Evolutionary conservation across 768 basidiomycete species (phyloP), one percentile per base, ranked within the genome.

Genomic region (Daedaleopsis sinensis): DNA sequence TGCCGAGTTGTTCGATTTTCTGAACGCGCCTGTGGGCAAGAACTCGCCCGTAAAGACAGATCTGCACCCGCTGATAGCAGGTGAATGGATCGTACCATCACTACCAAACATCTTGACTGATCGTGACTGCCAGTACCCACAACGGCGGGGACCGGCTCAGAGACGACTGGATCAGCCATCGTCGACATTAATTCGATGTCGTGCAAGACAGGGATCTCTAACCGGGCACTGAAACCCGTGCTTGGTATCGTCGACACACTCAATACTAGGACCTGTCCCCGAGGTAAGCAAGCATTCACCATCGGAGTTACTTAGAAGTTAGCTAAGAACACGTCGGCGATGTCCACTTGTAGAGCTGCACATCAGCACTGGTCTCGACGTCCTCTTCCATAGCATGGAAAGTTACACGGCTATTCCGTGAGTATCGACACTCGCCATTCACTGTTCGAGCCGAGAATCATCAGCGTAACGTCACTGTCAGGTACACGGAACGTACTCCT

Each of bases 191-290:
- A 95, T 0, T 94, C 94, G 0, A 86, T 83, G 68, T 85, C 88
- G 6, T 97, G 97, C 84, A 98, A 98, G 80, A 98, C 96, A 13
- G 96, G 96, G 47, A 98, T 98, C 66, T 90, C 96, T 0, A 94
- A 83, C 70, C 86, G 96, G 38, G 93, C 95, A 4, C 77, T 98
- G 76, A 94, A 96, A 64, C 96, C 96, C 0, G 82, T 88, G 2
- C 80, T 98, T 21, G 96, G 75, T 18, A 72, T 76, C 23, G 82
- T 85, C 19, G 96, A 98, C 70, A 90, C 94, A 1, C 81, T 87
- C 65, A 97, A 96, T 78, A 98, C 96, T 2, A 91, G 91, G 63
- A 87, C 85, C 7, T 98, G 96, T 72, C 92, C 96, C 23, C 63
- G 65, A 64, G 71, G 71, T 49, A 18, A 5, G 1, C 36, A n/a